Base-by-base conservation (phyloP, 768 basidiomycete genomes). In the Amanita rubescens region DNA sequence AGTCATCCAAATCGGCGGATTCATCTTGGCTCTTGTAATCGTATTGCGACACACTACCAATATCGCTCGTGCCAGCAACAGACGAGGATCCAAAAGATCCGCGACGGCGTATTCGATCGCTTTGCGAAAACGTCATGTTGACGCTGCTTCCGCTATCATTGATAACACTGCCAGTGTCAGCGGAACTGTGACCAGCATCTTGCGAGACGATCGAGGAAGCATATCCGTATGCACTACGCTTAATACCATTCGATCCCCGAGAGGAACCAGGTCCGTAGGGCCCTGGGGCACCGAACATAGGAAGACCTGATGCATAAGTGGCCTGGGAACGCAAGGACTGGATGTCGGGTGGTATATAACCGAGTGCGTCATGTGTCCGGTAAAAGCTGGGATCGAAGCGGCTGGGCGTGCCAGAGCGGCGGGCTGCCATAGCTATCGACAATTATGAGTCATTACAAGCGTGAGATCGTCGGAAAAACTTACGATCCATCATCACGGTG, bases 301-400 rank as follows among this genome's bases (percentile, higher is more conserved):
- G 94, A 27, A 95, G 73, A 22, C 91, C 90, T 9, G 94, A 93
- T 2, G 94, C 89, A 65, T 96, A 94, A 0, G 92, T 94, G 0
- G 95, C 94, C 68, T 99, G 96, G 2, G 95, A 98, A 51, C 93
- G 86, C 43, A 98, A 80, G 3, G 95, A 97, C 65, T 96, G 95
- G 20, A 85, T 90, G 64, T 98, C 96, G 5, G 92, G 91, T 1
- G 94, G 93, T 58, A 97, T 95, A 67, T 94, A 94, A 5, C 89
- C 86, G 51, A 94, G 77, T 0, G 94, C 84, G 64, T 97, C 94
- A 68, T 97, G 94, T 0, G 91, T 91, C 55, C 94, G 84, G 69
- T 94, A 98, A 76, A 96, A 98, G 65, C 87, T 85, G 41, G 94
- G 79, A 67, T 98, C 95, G 69, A 97, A 98, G 54, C 94, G 90